A percentile compares a stretch with the other conserved stretches of the same genome.
phyloP scores from a whole-genome alignment of 441 rosid genomes.

The Daphne laureola region DNA sequence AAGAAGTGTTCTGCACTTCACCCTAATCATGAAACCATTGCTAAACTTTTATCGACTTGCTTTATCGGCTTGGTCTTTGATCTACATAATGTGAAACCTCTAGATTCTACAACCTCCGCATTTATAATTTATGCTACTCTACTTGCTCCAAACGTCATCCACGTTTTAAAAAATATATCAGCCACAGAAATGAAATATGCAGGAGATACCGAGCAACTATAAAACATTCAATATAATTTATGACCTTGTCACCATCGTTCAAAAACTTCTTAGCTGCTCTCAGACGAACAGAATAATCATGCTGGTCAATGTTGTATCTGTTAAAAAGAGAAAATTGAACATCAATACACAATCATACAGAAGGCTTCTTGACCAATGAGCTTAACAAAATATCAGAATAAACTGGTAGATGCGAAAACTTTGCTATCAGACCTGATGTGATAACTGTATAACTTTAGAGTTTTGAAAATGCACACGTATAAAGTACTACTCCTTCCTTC shows the following conservation, averaged over 20 bases:
- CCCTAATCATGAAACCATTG: too few relatives aligned
- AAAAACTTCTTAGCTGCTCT: conserved; percentile 76
- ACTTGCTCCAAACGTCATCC: neutral
- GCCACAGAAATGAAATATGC: neutral
- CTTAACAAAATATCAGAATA: neutral
- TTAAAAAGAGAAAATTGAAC: conserved; percentile 11
- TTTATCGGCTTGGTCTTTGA: too few relatives aligned
- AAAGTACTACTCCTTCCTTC: too few relatives aligned
- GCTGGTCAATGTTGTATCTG: conserved; percentile 91
- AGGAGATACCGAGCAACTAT: too few relatives aligned
- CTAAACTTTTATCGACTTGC: too few relatives aligned
- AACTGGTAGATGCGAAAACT: neutral
- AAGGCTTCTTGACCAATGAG: neutral
- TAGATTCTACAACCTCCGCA: too few relatives aligned
- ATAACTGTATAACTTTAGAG: neutral
- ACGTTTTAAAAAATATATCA: neutral
- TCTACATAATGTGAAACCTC: too few relatives aligned
- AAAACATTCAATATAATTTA: too few relatives aligned
- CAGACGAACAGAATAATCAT: conserved; percentile 78
- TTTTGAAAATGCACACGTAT: conserved; percentile 2
- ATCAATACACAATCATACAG: neutral
- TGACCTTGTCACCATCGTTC: conserved; percentile 90
- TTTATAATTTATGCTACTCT: neutral
- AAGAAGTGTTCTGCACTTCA: too few relatives aligned
- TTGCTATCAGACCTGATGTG: too few relatives aligned